Evolutionary conservation across 257 asterid species (phyloP), one percentile per base, ranked within the genome.

Genomic region (Gentiana macrophylla): DNA sequence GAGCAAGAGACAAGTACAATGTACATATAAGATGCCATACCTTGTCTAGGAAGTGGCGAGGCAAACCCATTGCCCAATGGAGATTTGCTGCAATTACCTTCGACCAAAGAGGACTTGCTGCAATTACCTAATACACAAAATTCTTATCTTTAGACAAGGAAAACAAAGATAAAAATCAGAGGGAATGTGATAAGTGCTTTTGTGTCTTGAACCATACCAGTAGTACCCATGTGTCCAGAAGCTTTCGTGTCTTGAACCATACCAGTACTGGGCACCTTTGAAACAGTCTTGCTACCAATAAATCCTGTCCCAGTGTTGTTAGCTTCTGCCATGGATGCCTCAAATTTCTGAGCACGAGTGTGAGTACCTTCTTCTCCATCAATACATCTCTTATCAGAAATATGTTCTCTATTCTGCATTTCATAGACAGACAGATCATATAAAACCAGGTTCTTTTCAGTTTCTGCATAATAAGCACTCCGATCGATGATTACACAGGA

Each of bases 371-470:
- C 53, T 47, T 51, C 64, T 3, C 32, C 56, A 32, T 54, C 60
- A 24, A 24, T 13, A 33, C 12, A 2, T 36, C 32, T 52, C 46
- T 47, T n/a, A 15, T 8, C 52, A 58, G 52, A 12, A 32, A 38
- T 41, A 45, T 35, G 44, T 45, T 12, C 47, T 41, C 9, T 15
- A 56, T 57, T 63, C 49, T 34, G 73, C 74, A 61, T 63, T 81
- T 86, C 94, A 71, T 68, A 80, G 60, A 8, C 38, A 5, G 82
- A 75, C 70, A 77, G 52, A 52, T 79, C 84, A 41, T 13, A 56
- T 55, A 70, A 73, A 55, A 47, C 36, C 12, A 56, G 41, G 56
- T 75, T 71, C 45, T 67, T 59, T 55, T 74, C 81, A 61, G 48
- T 70, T 44, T 48, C 52, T 56, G 11, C 32, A 48, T 4, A 44